Base-by-base conservation (phyloP, 2,329 filamentous ascomycete species). In the Arthrobotrys sinensis region DNA sequence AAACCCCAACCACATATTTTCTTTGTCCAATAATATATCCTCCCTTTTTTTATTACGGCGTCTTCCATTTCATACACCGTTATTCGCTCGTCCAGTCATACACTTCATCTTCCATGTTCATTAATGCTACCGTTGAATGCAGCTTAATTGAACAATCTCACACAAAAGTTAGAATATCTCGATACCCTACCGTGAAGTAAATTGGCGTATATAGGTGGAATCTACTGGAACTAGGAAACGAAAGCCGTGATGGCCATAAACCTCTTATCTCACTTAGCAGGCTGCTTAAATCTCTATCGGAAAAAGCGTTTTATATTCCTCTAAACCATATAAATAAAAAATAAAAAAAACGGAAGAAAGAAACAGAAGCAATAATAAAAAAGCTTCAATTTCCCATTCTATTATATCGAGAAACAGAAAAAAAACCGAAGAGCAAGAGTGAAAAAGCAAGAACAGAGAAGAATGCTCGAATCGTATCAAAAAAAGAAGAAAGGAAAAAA, bases 381-480 rank as follows among this genome's bases (percentile, higher is more conserved):
- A 8, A 32, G 46, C 14, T 67, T 21, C 46, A 60, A 46, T 68
- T 57, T 60, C 24, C 52, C 57, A 64, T 64, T 64, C 68, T 64
- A 50, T 24, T 50, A 38, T 64, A 50, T 24, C 34, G 21, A 60
- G 43, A 14, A 16, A 52, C 21, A 66, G 50, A 36, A 38, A 46
- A 66, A 6, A 45, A 68, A 16, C 6, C 4, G 7, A 43, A 19
- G 19, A 38, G 32, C 34, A 48, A 19, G 48, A 32, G 34, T 1
- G 10, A 50, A 24, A 57, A 57, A 52, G 57, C 46, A 64, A 53
- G 1, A 38, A 6, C 36, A 6, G 12, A 12, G 36, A 12, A 38
- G 50, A 36, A 57, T 34, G 50, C 19, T 69, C 38, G 11, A 12
- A 19, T 57, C 16, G 6, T 57, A 19, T 43, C 28, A 69, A 11